These are phyloP conservation scores for Tolypocladium endophyticum DNA, from an alignment of 2,329 filamentous ascomycete species.

Conservation along the genomic window DNA sequence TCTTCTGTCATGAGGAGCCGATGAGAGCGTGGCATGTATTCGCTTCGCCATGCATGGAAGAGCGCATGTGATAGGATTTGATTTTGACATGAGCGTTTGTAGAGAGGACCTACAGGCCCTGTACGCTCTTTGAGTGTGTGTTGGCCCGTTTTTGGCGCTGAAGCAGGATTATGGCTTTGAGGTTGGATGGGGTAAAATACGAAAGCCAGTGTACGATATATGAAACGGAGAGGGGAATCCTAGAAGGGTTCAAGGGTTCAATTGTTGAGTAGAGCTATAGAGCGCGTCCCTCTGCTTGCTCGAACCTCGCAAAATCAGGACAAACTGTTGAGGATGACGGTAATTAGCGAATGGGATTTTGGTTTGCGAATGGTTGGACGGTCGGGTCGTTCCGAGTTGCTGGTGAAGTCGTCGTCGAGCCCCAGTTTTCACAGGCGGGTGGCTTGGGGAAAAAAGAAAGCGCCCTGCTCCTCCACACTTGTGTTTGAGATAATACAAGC, in stretches of 20 bases:
- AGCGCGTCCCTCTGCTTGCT: not conserved
- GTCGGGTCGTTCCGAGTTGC: too few relatives aligned
- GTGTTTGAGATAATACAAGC: not conserved
- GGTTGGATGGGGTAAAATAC: not conserved
- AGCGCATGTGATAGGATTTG: not conserved
- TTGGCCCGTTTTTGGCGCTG: not conserved
- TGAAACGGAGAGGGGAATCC: not conserved
- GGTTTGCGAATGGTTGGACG: not conserved
- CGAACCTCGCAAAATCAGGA: not conserved
- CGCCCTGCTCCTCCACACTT: not conserved
- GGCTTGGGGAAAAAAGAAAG: not conserved
- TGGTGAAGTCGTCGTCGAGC: not conserved
- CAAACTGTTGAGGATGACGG: too few relatives aligned
- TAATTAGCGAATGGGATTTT: not conserved
- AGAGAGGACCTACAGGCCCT: not conserved
- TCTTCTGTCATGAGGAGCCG: constrained; percentile 45
- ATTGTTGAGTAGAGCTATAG: not conserved
- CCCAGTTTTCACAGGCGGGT: not conserved
- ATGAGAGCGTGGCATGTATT: not conserved
- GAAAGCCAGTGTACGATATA: not conserved
- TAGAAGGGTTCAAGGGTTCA: not conserved
- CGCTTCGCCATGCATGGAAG: not conserved
- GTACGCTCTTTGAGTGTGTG: not conserved
- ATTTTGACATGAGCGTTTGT: not conserved
- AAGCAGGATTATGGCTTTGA: not conserved